Percentiles rank a stretch among this genome's conserved stretches.
Conservation (phyloP, 2,329 filamentous ascomycete species). For the Cladosporium sp. region DNA sequence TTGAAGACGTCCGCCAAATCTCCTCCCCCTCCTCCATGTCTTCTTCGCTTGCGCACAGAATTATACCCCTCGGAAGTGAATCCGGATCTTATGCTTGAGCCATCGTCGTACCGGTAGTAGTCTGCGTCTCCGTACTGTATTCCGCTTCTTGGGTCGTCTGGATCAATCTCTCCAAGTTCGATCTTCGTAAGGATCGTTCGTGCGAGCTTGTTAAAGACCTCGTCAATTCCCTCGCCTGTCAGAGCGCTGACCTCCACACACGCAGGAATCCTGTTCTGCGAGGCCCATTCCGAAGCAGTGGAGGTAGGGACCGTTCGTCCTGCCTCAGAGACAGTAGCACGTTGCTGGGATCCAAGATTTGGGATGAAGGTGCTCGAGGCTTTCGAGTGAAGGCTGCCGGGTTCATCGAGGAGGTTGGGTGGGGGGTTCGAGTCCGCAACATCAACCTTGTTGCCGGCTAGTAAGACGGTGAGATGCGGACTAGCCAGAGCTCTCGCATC, state of each 20-base stretch:
- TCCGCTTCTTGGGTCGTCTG: slow-evolving; percentile 91
- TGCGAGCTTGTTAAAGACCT: slow-evolving; percentile 81
- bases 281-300: slow-evolving; percentile 83
- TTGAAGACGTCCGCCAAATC: slow-evolving; percentile 79
- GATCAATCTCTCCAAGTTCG: slow-evolving; percentile 94
- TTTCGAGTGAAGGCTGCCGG: slow-evolving; percentile 16
- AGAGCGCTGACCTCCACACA: slow-evolving; percentile 86
- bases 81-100: slow-evolving; percentile 69
- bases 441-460: slow-evolving; percentile 91
- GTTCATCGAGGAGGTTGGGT: slow-evolving; percentile 18
- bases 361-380: slow-evolving; percentile 15
- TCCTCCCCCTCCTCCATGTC: slow-evolving; percentile 43
- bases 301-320: slow-evolving; percentile 70
- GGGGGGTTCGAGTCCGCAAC: slow-evolving; percentile 52
- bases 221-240: slow-evolving; percentile 85
- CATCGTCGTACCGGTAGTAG: slow-evolving; percentile 62
- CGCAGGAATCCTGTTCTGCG: slow-evolving; percentile 73
- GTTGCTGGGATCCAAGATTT: slow-evolving; percentile 47
- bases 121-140: slow-evolving; percentile 90
- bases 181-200: slow-evolving; percentile 96
- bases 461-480: slow-evolving; percentile 75
- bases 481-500: slow-evolving; percentile 89
- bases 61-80: slow-evolving; percentile 46
- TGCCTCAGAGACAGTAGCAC: slow-evolving; percentile 69
- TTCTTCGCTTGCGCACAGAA: slow-evolving; percentile 33